These are phyloP conservation scores for Cercospora janseana DNA, from an alignment of 2,329 filamentous ascomycete genomes.

Conservation along the genomic window DNA sequence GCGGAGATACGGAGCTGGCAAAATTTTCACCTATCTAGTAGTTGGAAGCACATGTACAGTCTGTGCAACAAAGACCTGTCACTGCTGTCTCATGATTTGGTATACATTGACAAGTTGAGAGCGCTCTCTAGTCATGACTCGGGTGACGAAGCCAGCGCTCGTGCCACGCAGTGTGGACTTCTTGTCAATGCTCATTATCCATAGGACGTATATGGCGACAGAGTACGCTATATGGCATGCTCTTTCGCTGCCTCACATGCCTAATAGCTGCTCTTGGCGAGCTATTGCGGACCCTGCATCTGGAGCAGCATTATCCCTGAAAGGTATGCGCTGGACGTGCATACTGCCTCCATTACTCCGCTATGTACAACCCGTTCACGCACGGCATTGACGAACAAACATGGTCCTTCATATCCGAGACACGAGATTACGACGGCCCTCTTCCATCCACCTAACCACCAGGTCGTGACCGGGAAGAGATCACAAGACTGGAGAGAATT, in stretches of 20 bases:
- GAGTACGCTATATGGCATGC: too few species aligned
- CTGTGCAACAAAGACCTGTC: not conserved
- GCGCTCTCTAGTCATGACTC: too few species aligned
- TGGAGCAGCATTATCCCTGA: constrained; percentile 8
- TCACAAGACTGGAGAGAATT: not conserved
- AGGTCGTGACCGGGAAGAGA: not conserved
- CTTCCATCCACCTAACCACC: constrained; percentile 1
- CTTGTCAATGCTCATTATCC: not conserved
- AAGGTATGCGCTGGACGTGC: constrained; percentile 12
- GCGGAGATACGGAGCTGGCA: not conserved
- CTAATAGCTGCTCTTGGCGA: too few species aligned
- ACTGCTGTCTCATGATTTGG: too few species aligned
- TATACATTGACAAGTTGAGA: too few species aligned
- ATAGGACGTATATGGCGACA: not conserved
- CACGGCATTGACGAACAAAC: not conserved
- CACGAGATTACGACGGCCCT: constrained; percentile 13
- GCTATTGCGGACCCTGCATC: constrained; percentile 1
- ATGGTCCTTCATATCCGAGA: constrained; percentile 8
- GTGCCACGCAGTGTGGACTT: not conserved
- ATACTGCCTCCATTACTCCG: constrained; percentile 9
- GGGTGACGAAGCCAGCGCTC: not conserved
- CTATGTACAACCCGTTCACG: not conserved
- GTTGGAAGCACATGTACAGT: constrained; percentile 1
- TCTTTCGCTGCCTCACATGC: too few species aligned
- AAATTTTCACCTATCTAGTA: not conserved